A percentile compares a stretch with the other conserved stretches of the same genome.
Conservation (phyloP, 805 yeast genomes). For the Monosporozyma unispora region DNA sequence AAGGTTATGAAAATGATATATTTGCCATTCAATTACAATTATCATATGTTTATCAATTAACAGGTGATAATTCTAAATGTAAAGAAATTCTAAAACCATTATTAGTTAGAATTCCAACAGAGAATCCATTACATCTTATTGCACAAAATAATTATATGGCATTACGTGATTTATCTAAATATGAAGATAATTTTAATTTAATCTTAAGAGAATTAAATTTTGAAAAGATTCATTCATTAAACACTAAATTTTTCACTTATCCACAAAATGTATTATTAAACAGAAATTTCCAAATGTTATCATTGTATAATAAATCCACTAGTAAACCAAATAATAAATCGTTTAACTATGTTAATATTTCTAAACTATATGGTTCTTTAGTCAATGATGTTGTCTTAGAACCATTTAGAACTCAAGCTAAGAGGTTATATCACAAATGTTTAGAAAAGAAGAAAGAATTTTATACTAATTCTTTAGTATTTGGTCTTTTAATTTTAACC, state of each 20-base stretch:
- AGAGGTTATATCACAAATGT: slow-evolving; percentile 18
- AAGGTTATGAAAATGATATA: slow-evolving; percentile 39
- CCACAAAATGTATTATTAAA: slow-evolving; percentile 21
- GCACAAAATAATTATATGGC: slow-evolving; percentile 28
- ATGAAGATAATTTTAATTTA: slow-evolving; percentile 24
- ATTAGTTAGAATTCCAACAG: slow-evolving; percentile 19
- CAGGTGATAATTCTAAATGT: slow-evolving; percentile 33
- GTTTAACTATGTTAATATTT: background rate
- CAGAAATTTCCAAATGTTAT: slow-evolving; percentile 17
- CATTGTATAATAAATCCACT: slow-evolving; percentile 20
- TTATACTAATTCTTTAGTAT: slow-evolving; percentile 6
- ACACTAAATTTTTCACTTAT: slow-evolving; percentile 16
- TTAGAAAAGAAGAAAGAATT: background rate
- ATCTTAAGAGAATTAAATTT: slow-evolving; percentile 29
- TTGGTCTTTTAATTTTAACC: slow-evolving; percentile 20
- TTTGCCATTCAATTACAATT: slow-evolving; percentile 53
- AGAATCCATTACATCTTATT: slow-evolving; percentile 24
- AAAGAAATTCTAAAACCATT: slow-evolving; percentile 29
- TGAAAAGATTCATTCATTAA: slow-evolving; percentile 16
- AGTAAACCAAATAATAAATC: background rate
- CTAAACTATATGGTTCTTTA: slow-evolving; percentile 13
- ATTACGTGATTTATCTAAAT: slow-evolving; percentile 25
- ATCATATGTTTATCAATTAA: slow-evolving; percentile 44
- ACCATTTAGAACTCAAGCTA: slow-evolving; percentile 25
- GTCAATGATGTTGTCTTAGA: slow-evolving; percentile 20